phyloP scores from a whole-genome alignment of 208 protist species.

The Trypanosoma cruzi region DNA sequence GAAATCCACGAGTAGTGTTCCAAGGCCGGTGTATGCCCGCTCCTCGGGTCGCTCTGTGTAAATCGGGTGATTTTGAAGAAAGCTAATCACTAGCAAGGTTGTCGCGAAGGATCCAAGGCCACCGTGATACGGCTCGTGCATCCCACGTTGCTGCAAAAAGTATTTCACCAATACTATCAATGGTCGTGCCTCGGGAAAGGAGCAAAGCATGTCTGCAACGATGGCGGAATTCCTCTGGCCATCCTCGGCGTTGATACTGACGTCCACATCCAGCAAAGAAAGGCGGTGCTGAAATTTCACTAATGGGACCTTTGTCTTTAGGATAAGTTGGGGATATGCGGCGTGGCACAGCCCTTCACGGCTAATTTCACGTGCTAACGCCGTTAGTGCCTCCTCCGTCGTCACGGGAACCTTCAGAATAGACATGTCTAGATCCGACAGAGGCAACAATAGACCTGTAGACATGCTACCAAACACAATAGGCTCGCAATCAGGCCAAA shows the following conservation, averaged over 20 bases:
- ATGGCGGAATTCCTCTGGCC: conserved; percentile 81
- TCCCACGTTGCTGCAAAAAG: conserved; percentile 88
- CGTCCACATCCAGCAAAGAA: conserved; percentile 89
- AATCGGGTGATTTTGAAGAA: conserved; percentile 91
- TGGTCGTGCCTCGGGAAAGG: conserved; percentile 78
- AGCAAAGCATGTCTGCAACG: conserved; percentile 55
- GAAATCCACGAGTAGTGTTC: conserved; percentile 93
- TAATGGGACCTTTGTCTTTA: conserved; percentile 93
- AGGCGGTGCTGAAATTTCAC: conserved; percentile 88
- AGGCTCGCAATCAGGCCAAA: conserved; percentile 79
- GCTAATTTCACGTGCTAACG: conserved; percentile 67
- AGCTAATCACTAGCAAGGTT: conserved; percentile 89
- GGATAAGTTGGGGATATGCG: conserved; percentile 86
- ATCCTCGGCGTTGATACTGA: conserved; percentile 87
- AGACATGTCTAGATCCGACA: conserved; percentile 87
- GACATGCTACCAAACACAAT: conserved; percentile 88
- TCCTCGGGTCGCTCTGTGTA: conserved; percentile 53
- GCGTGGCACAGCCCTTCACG: conserved; percentile 53
- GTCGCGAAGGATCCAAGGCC: conserved; percentile 92
- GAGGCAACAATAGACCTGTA: conserved; percentile 87
- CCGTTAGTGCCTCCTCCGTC: conserved; percentile 60
- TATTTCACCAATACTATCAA: conserved; percentile 92
- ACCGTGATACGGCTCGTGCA: conserved; percentile 94
- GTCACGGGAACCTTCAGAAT: conserved; percentile 56
- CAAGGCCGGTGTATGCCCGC: conserved; percentile 74